Base-by-base conservation (phyloP, 352 stramenopile species). In the Ophiocytium majus region DNA sequence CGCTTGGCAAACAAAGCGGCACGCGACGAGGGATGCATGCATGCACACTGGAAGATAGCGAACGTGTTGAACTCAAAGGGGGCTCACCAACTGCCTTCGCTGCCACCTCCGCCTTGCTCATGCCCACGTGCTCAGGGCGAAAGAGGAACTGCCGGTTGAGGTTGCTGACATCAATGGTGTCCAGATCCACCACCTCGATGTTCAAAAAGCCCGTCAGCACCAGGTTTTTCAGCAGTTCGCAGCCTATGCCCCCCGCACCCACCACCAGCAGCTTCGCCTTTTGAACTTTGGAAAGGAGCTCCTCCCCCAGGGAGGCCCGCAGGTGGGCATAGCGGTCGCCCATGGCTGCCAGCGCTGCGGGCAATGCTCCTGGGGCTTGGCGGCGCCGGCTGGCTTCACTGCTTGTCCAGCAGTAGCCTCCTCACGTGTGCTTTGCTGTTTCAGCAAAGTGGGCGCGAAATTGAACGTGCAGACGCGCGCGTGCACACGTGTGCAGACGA, bases 141-240 rank as follows among this genome's bases (percentile, higher is more conserved):
- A 99, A 99, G 9, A 99, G 91, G 83, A 99, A 99, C 91, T 99
- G 98, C 19, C 98, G 94, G 91, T 99, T 99, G 79, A 99, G 91
- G 91, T 99, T 99, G 31, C 96, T 99, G 82, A 99, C 96, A 91
- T 99, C 97, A 89, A 99, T 99, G 35, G 96, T 99, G 91, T 99
- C 98, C 57, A 99, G 89, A 89, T 99, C 98, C 82, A 99, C 97
- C 10, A 98, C 88, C 49, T 91, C 85, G 66, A 91, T 91, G 32
- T 86, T 37, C 23, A 91, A 90, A 90, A 99, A 99, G 32, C 97
- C 97, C 63, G 91, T 96, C 0, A 99, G 91, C 63, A 98, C 96
- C 49, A 99, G 91, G 90, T 99, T 99, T 91, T 99, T 99, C 32
- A 99, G 91, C 75, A 99, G 90, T 87, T 99, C 97, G 89, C 97